Percentiles rank a stretch among this genome's conserved stretches.
Evolutionary conservation across 2,329 filamentous ascomycete species (phyloP).

Genomic region (Cercospora sesami): DNA sequence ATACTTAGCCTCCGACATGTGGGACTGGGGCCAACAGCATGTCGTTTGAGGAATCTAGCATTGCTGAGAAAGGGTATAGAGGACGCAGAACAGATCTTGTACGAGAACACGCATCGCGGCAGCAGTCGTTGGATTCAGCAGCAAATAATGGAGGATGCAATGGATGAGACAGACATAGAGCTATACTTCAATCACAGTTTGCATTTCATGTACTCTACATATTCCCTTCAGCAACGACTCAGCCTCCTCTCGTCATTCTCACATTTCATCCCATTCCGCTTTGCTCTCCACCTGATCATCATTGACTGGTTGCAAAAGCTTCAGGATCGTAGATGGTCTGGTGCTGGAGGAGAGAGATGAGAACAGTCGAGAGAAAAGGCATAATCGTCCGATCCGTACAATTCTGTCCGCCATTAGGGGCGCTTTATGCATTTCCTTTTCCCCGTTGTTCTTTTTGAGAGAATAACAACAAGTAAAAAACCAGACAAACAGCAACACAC

Average conservation of each 20-base stretch:
- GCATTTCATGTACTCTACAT: slow-evolving; percentile 1
- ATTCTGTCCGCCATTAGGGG: neutral
- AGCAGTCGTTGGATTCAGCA: neutral
- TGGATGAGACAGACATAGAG: neutral
- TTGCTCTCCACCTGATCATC: neutral
- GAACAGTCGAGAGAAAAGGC: neutral
- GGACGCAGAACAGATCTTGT: neutral
- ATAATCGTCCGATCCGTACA: neutral
- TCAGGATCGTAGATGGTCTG: neutral
- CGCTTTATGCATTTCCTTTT: neutral
- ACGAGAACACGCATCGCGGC: neutral
- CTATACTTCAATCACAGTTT: neutral
- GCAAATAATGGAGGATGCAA: neutral
- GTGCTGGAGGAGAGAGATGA: neutral
- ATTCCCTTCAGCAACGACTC: neutral
- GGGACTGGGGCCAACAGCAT: neutral
- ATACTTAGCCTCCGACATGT: neutral
- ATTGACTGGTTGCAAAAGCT: neutral
- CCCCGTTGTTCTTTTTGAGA: neutral
- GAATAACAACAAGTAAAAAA: neutral
- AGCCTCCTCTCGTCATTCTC: neutral
- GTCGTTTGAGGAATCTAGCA: neutral
- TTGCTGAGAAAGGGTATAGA: neutral
- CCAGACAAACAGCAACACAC: slow-evolving; percentile 9
- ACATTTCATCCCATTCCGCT: neutral